A percentile compares a stretch with the other conserved stretches of the same genome.
phyloP scores from a whole-genome alignment of 805 yeast genomes.

The Komagataella populi region DNA sequence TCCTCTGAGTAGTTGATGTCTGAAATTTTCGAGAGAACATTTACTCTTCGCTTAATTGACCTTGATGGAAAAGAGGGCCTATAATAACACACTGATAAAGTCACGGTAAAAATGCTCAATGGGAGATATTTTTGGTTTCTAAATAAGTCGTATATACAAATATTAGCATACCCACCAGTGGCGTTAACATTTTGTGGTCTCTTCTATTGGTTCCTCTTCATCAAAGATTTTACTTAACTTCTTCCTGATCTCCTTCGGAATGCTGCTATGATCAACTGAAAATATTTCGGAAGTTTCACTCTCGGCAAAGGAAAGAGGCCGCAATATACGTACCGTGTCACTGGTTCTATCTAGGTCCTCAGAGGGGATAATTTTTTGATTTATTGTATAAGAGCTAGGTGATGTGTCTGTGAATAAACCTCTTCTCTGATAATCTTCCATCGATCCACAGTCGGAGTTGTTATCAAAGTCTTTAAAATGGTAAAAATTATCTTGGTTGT shows the following conservation, averaged over 20 bases:
- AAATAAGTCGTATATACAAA: neutral
- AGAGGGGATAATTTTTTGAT: neutral
- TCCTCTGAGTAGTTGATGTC: neutral
- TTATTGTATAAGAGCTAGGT: neutral
- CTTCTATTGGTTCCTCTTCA: neutral
- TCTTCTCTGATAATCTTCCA: neutral
- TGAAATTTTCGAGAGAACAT: no score
- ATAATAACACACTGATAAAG: no score
- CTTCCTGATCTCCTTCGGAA: neutral
- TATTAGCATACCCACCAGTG: neutral
- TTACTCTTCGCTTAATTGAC: no score
- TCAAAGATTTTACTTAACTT: neutral
- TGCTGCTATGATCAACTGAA: neutral
- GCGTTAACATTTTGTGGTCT: neutral
- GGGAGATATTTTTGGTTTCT: no score
- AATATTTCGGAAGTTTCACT: neutral
- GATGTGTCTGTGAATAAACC: neutral
- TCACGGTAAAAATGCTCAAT: no score
- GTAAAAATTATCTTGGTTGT: neutral
- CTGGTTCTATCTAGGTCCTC: neutral
- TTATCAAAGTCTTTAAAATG: neutral
- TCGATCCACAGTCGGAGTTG: neutral
- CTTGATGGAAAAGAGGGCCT: no score
- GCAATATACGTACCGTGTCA: neutral
- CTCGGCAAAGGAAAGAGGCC: neutral